Evolutionary conservation across 441 rosid genomes (phyloP).

Genomic region (Pelargonium citronellum): DNA sequence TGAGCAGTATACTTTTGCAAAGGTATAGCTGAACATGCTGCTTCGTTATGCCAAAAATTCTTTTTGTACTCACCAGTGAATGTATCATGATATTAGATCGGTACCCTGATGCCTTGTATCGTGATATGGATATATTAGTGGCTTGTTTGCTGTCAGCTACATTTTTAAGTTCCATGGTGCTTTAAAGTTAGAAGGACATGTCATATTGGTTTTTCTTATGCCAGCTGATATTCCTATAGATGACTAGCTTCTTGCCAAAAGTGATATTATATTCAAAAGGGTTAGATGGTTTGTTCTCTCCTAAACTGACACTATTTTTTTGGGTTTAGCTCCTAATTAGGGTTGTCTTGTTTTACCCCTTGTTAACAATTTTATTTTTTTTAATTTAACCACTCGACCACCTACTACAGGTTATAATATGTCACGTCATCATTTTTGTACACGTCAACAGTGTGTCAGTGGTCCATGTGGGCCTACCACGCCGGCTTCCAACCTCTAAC

Average conservation of each 20-base stretch:
- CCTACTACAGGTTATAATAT: no score
- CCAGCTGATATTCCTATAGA: background rate
- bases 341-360: background rate
- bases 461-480: no score
- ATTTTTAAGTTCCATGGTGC: background rate
- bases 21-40: slow-evolving; percentile 42
- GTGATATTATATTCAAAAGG: background rate
- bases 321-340: background rate
- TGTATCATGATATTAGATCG: background rate
- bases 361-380: no score
- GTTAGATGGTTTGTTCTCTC: no score
- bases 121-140: background rate
- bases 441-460: no score
- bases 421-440: no score
- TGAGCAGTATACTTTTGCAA: slow-evolving; percentile 83
- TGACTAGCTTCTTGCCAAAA: background rate
- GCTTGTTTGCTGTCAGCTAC: background rate
- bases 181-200: background rate
- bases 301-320: no score
- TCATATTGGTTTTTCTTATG: background rate
- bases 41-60: slow-evolving; percentile 6
- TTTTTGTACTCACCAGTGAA: background rate
- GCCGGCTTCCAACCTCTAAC: no score
- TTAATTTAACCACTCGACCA: no score
- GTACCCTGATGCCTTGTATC: background rate